Base-by-base conservation (phyloP, 148 eudicot genomes). In the Talinum fruticosum region DNA sequence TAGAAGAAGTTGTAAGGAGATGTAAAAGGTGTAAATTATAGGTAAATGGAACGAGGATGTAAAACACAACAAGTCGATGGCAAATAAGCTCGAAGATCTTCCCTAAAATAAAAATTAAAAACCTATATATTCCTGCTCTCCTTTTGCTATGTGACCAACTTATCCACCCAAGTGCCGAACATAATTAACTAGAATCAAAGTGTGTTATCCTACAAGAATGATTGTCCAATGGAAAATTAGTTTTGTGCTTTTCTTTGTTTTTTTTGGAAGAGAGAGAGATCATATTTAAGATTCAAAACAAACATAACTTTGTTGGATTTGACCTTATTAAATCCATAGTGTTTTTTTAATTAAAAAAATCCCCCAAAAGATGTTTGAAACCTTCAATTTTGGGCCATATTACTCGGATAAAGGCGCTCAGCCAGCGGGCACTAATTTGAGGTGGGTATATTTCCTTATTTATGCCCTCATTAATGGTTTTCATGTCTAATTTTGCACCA, bases 401-500 rank as follows among this genome's bases (percentile, higher is more conserved):
- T n/a, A 7, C 29, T 12, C 6, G 64, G 10, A 59, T 59, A 59
- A 59, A 59, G 64, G 28, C 64, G n/a, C 64, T 59, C 12, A 59
- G 29, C 64, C 64, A 23, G 29, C 29, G 4, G 1, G 29, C 64
- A 59, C 28, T 8, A n/a, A n/a, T 59, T n/a, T 1, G 29, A 5
- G 29, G 29, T 59, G 30, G 64, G 64, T 59, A 59, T 59, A 2
- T n/a, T 59, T 59, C 29, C 64, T 59, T 23, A 0, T 59, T n/a
- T 28, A 59, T 59, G 29, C 26, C 29, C 64, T 59, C 64, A 59
- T 12, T 59, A 59, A 59, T 59, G 64, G 64, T 24, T 59, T 59
- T 59, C 64, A 59, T 59, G 64, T 59, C 64, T 59, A 59, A 59
- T 59, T 59, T 59, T 59, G 64, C 64, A 59, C 29, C n/a, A 51